A percentile compares a stretch with the other conserved stretches of the same genome.
Evolutionary conservation across 2,329 filamentous ascomycete species (phyloP).

Genomic region (Nannizziopsis barbatae): DNA sequence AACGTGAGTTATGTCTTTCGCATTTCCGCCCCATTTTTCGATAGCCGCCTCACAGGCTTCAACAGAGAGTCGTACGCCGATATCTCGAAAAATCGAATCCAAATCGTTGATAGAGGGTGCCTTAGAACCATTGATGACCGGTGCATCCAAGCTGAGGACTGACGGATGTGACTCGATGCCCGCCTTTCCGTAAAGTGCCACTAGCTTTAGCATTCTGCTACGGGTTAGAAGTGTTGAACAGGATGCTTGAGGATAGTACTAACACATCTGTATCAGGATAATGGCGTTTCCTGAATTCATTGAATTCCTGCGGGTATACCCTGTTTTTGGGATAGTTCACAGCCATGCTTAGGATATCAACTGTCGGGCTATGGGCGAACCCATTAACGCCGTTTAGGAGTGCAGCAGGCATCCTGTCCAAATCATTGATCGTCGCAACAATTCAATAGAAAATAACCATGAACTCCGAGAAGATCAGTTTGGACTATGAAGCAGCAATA

Average conservation of each 20-base stretch:
- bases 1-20: slow-evolving; percentile 2
- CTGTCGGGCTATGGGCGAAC: background rate
- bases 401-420: too few species aligned
- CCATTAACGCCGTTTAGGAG: background rate
- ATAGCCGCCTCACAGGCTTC: slow-evolving; percentile 2
- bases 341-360: slow-evolving; percentile 1
- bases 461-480: too few species aligned
- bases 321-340: slow-evolving; percentile 5
- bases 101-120: slow-evolving; percentile 5
- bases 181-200: slow-evolving; percentile 2
- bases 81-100: background rate
- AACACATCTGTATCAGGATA: slow-evolving; percentile 6
- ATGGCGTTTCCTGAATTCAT: slow-evolving; percentile 5
- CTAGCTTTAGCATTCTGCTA: slow-evolving; percentile 2
- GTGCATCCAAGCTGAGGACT: background rate
- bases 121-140: background rate
- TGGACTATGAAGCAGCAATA: too few species aligned
- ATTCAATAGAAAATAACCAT: too few species aligned
- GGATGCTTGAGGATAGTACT: background rate
- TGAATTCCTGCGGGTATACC: slow-evolving; percentile 1
- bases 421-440: too few species aligned
- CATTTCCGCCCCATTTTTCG: background rate
- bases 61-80: slow-evolving; percentile 1
- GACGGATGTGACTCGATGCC: slow-evolving; percentile 5
- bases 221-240: background rate